These are phyloP conservation scores for Scytalidium lignicola DNA, from an alignment of 2,329 filamentous ascomycete species.

Conservation along the genomic window DNA sequence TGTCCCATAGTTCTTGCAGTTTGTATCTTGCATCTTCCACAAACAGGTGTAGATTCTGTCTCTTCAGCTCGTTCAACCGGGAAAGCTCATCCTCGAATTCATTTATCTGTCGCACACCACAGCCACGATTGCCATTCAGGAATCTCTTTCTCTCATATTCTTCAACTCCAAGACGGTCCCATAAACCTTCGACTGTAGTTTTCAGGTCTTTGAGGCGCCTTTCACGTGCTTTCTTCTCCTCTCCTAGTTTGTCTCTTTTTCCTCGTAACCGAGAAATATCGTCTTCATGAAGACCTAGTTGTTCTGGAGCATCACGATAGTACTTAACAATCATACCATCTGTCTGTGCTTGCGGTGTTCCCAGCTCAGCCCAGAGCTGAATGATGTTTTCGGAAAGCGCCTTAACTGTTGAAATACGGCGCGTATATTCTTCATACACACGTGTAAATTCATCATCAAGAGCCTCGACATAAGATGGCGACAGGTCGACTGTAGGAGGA, in stretches of 20 bases:
- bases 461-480: slow-evolving; percentile 76
- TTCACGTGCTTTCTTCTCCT: slow-evolving; percentile 86
- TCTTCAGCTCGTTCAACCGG: slow-evolving; percentile 85
- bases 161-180: slow-evolving; percentile 82
- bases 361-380: slow-evolving; percentile 91
- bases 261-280: slow-evolving; percentile 68
- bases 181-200: slow-evolving; percentile 74
- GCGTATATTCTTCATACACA: slow-evolving; percentile 94
- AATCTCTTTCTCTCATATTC: slow-evolving; percentile 80
- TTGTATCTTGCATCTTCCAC: slow-evolving; percentile 89
- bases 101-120: slow-evolving; percentile 85
- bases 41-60: slow-evolving; percentile 91
- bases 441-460: slow-evolving; percentile 89
- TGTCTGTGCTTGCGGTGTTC: slow-evolving; percentile 88
- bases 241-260: slow-evolving; percentile 75
- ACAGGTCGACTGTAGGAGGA: slow-evolving; percentile 86
- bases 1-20: slow-evolving; percentile 93
- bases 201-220: slow-evolving; percentile 69
- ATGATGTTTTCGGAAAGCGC: slow-evolving; percentile 78
- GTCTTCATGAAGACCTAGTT: slow-evolving; percentile 85
- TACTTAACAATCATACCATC: slow-evolving; percentile 82
- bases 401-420: slow-evolving; percentile 71
- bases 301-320: slow-evolving; percentile 86
- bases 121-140: slow-evolving; percentile 81
- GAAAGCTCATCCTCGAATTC: slow-evolving; percentile 90